These are phyloP conservation scores for Yamadazyma buinensis DNA, from an alignment of 1,139 yeast genomes.

Conservation along the genomic window DNA sequence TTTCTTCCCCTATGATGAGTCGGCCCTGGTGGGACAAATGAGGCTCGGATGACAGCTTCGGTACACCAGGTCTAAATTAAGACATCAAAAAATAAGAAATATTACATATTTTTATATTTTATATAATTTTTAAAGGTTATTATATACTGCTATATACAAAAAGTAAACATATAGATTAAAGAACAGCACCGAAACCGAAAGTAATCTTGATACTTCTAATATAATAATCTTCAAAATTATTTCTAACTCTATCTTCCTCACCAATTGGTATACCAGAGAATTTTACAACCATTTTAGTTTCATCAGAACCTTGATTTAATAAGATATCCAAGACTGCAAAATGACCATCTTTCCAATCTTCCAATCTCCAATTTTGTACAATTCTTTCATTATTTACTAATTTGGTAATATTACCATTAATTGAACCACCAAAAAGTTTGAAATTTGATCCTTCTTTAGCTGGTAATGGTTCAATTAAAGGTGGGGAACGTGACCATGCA, in stretches of 20 bases:
- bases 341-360: conserved; percentile 84
- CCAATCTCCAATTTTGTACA: conserved; percentile 79
- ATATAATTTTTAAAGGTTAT: no score
- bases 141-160: no score
- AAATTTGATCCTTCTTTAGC: conserved; percentile 62
- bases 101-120: no score
- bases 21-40: no score
- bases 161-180: no score
- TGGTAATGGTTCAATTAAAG: conserved; percentile 48
- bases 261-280: conserved; percentile 95
- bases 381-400: conserved; percentile 58
- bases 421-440: conserved; percentile 84
- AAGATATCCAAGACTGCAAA: conserved; percentile 64
- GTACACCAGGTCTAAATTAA: no score
- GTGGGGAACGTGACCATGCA: conserved; percentile 86
- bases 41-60: no score
- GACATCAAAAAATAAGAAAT: no score
- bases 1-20: no score
- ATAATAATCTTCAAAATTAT: conserved; percentile 85
- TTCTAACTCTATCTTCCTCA: conserved; percentile 86
- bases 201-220: conserved; percentile 83
- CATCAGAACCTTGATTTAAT: conserved; percentile 73
- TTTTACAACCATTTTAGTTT: conserved; percentile 73
- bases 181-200: conserved; percentile 89
- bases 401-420: conserved; percentile 63